Base-by-base conservation (phyloP, 1,284 basidiomycete genomes). In the Tausonia pullulans region DNA sequence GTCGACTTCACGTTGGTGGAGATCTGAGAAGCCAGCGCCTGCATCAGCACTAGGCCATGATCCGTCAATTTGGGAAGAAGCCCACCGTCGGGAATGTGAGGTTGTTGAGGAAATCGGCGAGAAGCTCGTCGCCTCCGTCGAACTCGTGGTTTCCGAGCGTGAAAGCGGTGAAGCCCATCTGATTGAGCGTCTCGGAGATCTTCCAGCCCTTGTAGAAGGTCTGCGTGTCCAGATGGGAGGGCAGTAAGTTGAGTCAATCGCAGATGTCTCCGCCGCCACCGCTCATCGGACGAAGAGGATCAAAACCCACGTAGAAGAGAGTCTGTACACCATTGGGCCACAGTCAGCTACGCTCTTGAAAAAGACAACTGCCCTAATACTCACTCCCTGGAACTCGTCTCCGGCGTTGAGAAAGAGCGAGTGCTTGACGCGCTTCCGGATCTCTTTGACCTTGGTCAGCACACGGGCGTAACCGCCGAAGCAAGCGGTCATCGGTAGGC, bases 401-500 rank as follows among this genome's bases (percentile, higher is more conserved):
- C 79, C 79, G 57, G 77, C 74, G 67, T 79, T 78, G 49, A 79
- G 68, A 66, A 80, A 46, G 14, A 61, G 46, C 5, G 51, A 61
- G 60, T 61, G 41, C 40, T 73, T 69, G 44, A 71, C 72, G 10
- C 62, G 67, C 6, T 68, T 69, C 45, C 78, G 70, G 3, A 71
- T 68, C 55, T 72, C 69, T 44, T 77, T 71, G 53, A 79, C 70
- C 50, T 74, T 72, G 16, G 72, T 71, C 67, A 79, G 77, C 46
- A 79, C 72, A 13, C 79, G 69, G 14, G 78, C 71, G 66, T 79
- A 79, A 27, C 79, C 78, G 49, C 75, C 78, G 63, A 76, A 73
- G 70, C 78, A 79, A 2, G 63, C 44, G 39, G 60, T 51, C n/a
- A 52, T 57, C 14, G n/a, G 39, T 8, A 45, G 74, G 27, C 16